Evolutionary conservation across 2,329 filamentous ascomycete species (phyloP).

Genomic region (Mycosphaerella sp.): DNA sequence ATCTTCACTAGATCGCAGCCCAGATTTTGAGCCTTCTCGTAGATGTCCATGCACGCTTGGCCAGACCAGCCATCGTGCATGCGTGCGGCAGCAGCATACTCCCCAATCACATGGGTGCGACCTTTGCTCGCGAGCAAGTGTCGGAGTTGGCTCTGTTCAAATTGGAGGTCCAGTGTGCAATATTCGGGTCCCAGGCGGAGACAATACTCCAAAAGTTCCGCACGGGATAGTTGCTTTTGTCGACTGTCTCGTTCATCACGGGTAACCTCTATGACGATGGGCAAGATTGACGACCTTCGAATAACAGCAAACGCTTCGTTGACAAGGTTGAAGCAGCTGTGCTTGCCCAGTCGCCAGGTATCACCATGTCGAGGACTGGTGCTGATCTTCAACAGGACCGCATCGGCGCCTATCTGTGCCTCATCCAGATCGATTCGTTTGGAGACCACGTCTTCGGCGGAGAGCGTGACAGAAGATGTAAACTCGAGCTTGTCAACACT

Average conservation of each 20-base stretch:
- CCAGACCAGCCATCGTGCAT: constrained; percentile 51
- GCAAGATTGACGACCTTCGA: constrained; percentile 54
- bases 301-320: constrained; percentile 55
- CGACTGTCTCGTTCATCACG: constrained; percentile 16
- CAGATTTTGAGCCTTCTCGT: constrained; percentile 51
- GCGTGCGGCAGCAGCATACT: constrained; percentile 37
- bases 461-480: constrained; percentile 61
- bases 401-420: constrained; percentile 60
- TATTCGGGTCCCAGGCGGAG: constrained; percentile 58
- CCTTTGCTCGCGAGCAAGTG: constrained; percentile 49
- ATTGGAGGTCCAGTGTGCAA: constrained; percentile 52
- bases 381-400: constrained; percentile 51
- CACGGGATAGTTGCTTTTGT: constrained; percentile 21
- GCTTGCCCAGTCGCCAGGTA: constrained; percentile 20
- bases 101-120: constrained; percentile 56
- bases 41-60: constrained; percentile 50
- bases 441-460: constrained; percentile 51
- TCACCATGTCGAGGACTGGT: constrained; percentile 13
- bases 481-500: constrained; percentile 55
- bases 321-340: constrained; percentile 33
- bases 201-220: constrained; percentile 50
- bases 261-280: constrained; percentile 39
- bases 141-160: constrained; percentile 47
- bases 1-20: constrained; percentile 59
- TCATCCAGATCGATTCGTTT: constrained; percentile 55